A percentile compares a stretch with the other conserved stretches of the same genome.
phyloP scores from a whole-genome alignment of 2,329 filamentous ascomycete species.

The Penicillium sp. region DNA sequence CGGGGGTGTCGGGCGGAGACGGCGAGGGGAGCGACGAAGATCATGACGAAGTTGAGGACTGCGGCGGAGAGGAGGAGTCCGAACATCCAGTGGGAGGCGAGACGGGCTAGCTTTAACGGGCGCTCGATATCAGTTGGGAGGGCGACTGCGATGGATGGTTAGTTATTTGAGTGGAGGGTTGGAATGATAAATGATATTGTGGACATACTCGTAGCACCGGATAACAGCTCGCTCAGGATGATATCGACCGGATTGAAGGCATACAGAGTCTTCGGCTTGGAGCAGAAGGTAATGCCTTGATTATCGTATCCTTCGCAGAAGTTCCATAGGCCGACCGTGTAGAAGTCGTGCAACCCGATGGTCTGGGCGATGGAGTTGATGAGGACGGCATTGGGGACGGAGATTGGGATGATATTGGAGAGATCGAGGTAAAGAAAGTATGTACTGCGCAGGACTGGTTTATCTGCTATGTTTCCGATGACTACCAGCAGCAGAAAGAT shows the following conservation, averaged over 20 bases:
- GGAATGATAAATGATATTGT: no score
- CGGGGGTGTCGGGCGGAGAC: constrained; percentile 42
- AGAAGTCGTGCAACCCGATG: constrained; percentile 88
- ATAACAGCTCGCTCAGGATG: constrained; percentile 71
- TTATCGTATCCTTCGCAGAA: constrained; percentile 82
- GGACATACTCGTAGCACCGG: constrained; percentile 67
- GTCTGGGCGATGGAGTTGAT: constrained; percentile 85
- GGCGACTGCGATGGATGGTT: constrained; percentile 54
- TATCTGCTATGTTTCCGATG: constrained; percentile 68
- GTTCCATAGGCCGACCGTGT: constrained; percentile 86
- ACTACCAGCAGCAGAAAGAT: constrained; percentile 78
- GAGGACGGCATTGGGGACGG: constrained; percentile 66
- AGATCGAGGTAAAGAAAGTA: constrained; percentile 86
- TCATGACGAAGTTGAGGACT: constrained; percentile 66
- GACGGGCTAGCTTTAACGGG: constrained; percentile 68
- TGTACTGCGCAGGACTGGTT: constrained; percentile 61
- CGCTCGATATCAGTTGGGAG: constrained; percentile 69
- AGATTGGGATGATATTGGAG: constrained; percentile 71
- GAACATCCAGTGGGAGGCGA: constrained; percentile 83
- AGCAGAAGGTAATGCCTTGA: constrained; percentile 69
- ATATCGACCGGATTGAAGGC: constrained; percentile 91
- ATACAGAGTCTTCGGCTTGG: constrained; percentile 64
- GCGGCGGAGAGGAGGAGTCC: constrained; percentile 73
- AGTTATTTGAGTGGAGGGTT: not conserved
- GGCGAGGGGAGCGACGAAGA: constrained; percentile 60